A percentile compares a stretch with the other conserved stretches of the same genome.
phyloP scores from a whole-genome alignment of 805 yeast genomes.

The Blastobotrys muscicola region DNA sequence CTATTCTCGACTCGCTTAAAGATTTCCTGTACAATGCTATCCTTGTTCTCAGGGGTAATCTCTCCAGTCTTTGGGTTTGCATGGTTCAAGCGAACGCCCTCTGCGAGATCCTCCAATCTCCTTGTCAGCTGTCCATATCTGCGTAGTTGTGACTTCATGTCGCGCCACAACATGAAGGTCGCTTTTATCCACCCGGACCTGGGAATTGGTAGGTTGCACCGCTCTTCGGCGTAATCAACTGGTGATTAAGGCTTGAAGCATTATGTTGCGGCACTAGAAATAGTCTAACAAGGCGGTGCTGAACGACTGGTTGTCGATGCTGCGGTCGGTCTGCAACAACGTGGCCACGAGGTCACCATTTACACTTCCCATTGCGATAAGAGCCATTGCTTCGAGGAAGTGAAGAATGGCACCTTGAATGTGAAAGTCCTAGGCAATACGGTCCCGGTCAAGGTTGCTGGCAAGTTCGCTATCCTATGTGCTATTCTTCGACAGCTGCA shows the following conservation, averaged over 20 bases:
- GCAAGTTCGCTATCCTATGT: constrained; percentile 67
- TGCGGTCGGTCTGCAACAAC: constrained; percentile 72
- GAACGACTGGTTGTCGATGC: constrained; percentile 95
- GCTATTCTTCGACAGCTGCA: constrained; percentile 78
- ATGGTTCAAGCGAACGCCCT: too few relatives aligned
- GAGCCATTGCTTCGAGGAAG: constrained; percentile 86
- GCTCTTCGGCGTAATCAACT: too few relatives aligned
- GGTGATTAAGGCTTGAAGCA: too few relatives aligned
- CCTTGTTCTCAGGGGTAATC: too few relatives aligned
- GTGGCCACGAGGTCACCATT: constrained; percentile 53
- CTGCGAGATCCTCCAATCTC: too few relatives aligned
- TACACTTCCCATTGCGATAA: constrained; percentile 88
- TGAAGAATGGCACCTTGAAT: constrained; percentile 44
- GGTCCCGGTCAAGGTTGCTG: constrained; percentile 61
- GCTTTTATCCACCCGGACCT: constrained; percentile 94
- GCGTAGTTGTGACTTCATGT: too few relatives aligned
- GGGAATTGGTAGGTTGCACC: constrained; percentile 56
- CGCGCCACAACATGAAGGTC: constrained; percentile 36
- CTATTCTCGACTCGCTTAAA: too few relatives aligned
- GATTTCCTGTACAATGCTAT: too few relatives aligned
- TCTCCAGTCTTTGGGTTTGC: too few relatives aligned
- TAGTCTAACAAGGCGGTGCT: constrained; percentile 55
- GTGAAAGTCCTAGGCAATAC: constrained; percentile 72
- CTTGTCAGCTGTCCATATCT: too few relatives aligned
- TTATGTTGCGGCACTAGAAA: too few relatives aligned